Evolutionary conservation across 306 rosid genomes (phyloP), one percentile per base, ranked within the genome.

Genomic region (Glycine soja): DNA sequence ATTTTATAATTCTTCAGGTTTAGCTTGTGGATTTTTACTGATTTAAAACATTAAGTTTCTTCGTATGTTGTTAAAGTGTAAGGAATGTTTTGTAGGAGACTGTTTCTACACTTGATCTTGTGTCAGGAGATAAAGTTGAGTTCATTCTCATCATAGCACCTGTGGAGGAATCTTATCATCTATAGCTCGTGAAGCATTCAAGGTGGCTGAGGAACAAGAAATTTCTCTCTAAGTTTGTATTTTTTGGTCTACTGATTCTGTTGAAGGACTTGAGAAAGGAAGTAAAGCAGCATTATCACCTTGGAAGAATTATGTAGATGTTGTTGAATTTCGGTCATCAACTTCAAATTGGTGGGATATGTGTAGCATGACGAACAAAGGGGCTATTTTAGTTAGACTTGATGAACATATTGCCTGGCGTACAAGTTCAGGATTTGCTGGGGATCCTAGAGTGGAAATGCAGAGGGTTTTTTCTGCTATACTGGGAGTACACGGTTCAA

Each of bases 341-440:
- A 86, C 74, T 82, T 81, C 87, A 58, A 52, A 71, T 16, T 90
- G 97, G 97, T 94, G 97, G 97, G 89, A 88, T 24, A 71, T 88
- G 63, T 94, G 97, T 66, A 87, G 87, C 78, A 92, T 91, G 93
- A 91, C 87, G 0, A 79, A 86, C 69, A 66, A 69, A 77, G 98
- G 97, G 65, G 97, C 91, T 81, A 89, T 92, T 81, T 77, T 94
- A 51, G 97, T 91, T 77, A 87, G 97, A 85, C 97, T 94, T 3
- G 97, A 94, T 18, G 96, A 92, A 79, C 98, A 92, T 79, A 82
- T 91, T 81, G 93, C 94, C 57, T 93, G 98, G 99, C 84, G 93
- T 42, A 57, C 89, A 70, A 81, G 71, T 85, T 86, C 92, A 2
- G 81, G 80, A 70, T 71, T 88, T 83, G 74, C 64, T 16, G 85